Base-by-base conservation (phyloP, 2,329 filamentous ascomycete genomes). In the Fusarium subglutinans region DNA sequence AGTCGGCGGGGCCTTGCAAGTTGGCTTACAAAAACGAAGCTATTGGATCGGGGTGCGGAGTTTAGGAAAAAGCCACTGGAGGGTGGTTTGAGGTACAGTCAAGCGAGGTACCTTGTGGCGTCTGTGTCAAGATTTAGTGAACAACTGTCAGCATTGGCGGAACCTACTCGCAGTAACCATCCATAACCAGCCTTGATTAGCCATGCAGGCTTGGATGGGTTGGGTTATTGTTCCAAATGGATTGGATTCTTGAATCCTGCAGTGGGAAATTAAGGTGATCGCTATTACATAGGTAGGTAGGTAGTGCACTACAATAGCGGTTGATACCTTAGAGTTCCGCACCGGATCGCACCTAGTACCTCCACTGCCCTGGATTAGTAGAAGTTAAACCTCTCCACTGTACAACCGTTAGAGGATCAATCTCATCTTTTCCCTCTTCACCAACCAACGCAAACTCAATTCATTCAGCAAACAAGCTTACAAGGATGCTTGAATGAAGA, bases 81-180 rank as follows among this genome's bases (percentile, higher is more conserved):
- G 51, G 18, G 15, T 41, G 24, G 18, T 28, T 41, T 28, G 51
- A 67, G 58, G 50, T 72, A 70, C 70, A 56, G n/a, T 37, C 24
- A 37, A 6, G 30, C 6, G 40, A 66, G 53, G 70, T 72, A 64
- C 47, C 40, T 54, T 18, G 58, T 56, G 45, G 51, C 37, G 58
- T 59, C 58, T 72, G 63, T 72, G 71, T 63, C 66, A 64, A 73
- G 48, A 63, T 61, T 74, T 73, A 69, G 72, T 65, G 63, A 74
- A 72, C 72, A 65, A 72, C 67, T 69, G 71, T 74, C 71, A 74
- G 72, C 71, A 69, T 74, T 74, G 72, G 72, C 71, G 53, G 64
- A 68, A 61, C 45, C 60, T 47, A 35, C 63, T 50, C 44, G 43
- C 41, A 41, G 22, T 18, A 35, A 5, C 33, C 40, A 47, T 15